Base-by-base conservation (phyloP, 2,329 filamentous ascomycete species). In the Epichloe coenophiala region DNA sequence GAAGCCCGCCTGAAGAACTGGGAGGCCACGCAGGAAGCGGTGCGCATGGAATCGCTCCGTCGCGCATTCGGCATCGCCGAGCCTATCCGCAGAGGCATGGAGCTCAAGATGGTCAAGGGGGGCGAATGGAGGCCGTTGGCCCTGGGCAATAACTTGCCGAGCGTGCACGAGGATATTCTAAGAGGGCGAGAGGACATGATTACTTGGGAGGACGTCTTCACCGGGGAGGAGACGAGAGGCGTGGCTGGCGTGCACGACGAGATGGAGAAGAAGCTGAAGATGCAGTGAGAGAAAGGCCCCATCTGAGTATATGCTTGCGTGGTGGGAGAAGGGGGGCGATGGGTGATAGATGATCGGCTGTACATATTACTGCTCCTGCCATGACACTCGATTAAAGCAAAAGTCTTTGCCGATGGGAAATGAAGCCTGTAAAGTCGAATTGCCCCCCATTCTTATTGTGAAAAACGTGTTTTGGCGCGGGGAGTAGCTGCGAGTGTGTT, bases 121-220 rank as follows among this genome's bases (percentile, higher is more conserved):
- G 84, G 88, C 56, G 82, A 87, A 68, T 95, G 89, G 84, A 77
- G 81, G 61, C 88, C 88, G 46, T 71, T 80, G 59, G 81, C 79
- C 44, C 72, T 95, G 51, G 80, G 83, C 38, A 69, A 72, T 48
- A 71, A 63, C 58, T 68, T 73, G 45, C 76, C 78, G 11, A 81
- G 81, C 62, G 75, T 97, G 48, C 90, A 96, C 71, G 87, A 88
- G 73, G 91, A 97, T 66, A 88, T 98, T 56, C 71, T 98, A 62
- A 77, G 76, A 54, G 90, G 89, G 4, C 74, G 82, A 62, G 93
- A 97, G 65, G 71, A 77, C 31, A 84, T 79, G 61, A 74, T 95
- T 59, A 80, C 76, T 8, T 98, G 93, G 93, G 93, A 98, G 76
- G 93, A 97, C 72, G 81, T 98, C 19, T 97, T 84, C 65, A 80